A percentile compares a stretch with the other conserved stretches of the same genome.
phyloP scores from a whole-genome alignment of 2,329 filamentous ascomycete species.

The Aureobasidium sp. region DNA sequence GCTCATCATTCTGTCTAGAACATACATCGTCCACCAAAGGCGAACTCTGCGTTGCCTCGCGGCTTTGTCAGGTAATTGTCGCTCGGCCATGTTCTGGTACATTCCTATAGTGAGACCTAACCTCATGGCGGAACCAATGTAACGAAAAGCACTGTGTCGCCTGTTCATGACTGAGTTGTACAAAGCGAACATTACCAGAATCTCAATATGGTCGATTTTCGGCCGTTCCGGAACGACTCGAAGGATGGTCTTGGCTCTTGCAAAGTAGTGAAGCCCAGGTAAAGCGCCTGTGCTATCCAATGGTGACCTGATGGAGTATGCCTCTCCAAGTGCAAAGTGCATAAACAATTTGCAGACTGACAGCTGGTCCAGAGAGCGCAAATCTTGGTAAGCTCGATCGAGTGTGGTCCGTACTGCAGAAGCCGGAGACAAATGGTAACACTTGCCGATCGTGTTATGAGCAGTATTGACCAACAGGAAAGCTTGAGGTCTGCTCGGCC shows the following conservation, averaged over 20 bases:
- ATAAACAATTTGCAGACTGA: constrained; percentile 38
- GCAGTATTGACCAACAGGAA: constrained; percentile 36
- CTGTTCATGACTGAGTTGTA: constrained; percentile 41
- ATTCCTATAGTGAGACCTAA: constrained; percentile 40
- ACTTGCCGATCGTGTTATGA: constrained; percentile 34
- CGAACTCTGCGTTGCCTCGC: constrained; percentile 28
- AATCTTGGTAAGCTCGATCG: constrained; percentile 33
- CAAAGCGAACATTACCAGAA: constrained; percentile 38
- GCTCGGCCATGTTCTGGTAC: constrained; percentile 34
- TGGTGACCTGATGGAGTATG: constrained; percentile 37
- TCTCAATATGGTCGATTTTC: constrained; percentile 38
- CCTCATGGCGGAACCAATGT: constrained; percentile 41
- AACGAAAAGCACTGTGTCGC: constrained; percentile 37
- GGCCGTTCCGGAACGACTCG: constrained; percentile 38
- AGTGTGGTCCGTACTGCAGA: constrained; percentile 33
- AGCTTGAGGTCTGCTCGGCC: constrained; percentile 35
- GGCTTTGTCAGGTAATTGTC: constrained; percentile 33
- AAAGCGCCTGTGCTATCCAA: constrained; percentile 29
- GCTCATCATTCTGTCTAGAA: constrained; percentile 30
- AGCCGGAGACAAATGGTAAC: constrained; percentile 38
- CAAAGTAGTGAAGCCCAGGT: constrained; percentile 40
- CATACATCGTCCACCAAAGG: constrained; percentile 31
- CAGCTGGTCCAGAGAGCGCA: constrained; percentile 29
- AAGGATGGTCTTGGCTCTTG: constrained; percentile 34
- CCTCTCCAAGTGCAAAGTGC: constrained; percentile 41